Base-by-base conservation (phyloP, 257 asterid species). In the Coffea canephora region DNA sequence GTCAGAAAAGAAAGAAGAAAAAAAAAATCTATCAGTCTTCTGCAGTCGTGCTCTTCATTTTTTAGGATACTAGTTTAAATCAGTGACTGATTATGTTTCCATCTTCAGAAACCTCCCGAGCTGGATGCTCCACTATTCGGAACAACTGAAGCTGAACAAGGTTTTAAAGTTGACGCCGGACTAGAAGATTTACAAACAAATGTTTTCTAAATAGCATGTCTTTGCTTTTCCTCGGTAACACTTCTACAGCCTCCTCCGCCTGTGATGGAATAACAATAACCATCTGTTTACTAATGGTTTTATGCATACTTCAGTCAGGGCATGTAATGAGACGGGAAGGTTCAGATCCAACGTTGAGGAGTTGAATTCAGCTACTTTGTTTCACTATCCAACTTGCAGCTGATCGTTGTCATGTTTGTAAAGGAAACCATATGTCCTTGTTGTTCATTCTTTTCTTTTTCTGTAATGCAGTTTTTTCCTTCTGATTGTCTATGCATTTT, bases 151-250 rank as follows among this genome's bases (percentile, higher is more conserved):
- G 84, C 73, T 46, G 92, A 83, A 82, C 84, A 89, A 83, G 95
- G 88, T 66, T 79, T 77, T 6, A 87, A 82, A 48, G 78, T 88
- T 23, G 97, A 93, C 81, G 93, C 94, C 41, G 92, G 85, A 73
- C 82, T 95, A 45, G 89, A 93, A 41, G 98, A 95, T 86, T 89
- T 95, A 87, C 98, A 92, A 62, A 86, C 86, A 80, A 92, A 93
- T 79, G 91, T 95, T 48, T 95, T 93, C 90, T 95, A 77, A 89
- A 78, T 76, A 92, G 91, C 89, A 83, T 12, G 59, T 68, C 71
- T 68, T 36, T 54, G 43, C 36, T 52, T 57, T 73, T 36, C 50
- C 73, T 65, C 65, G 39, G n/a, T 52, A 12, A 15, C n/a, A 55
- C 36, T 8, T 49, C 43, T 45, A 23, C 39, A 21, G 61, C 48